Evolutionary conservation across 2,329 filamentous ascomycete genomes (phyloP).

Genomic region (Madurella fahalii): DNA sequence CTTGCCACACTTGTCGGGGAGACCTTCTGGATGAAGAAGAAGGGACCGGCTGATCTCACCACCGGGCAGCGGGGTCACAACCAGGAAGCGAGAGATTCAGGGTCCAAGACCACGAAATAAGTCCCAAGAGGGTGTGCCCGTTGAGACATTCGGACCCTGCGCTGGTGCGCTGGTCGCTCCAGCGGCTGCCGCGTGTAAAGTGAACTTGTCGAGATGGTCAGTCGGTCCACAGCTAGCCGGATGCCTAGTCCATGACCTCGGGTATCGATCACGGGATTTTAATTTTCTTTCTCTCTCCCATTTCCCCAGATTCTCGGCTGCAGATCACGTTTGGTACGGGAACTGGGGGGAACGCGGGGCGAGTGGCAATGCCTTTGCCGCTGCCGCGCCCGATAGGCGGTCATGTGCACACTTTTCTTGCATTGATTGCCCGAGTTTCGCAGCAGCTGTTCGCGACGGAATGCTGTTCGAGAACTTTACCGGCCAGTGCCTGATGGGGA

Average conservation of each 20-base stretch:
- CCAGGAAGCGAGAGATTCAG: slow-evolving; percentile 7
- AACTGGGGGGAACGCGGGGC: neutral
- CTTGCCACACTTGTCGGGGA: neutral
- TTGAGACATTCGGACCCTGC: slow-evolving; percentile 18
- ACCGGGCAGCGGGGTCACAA: neutral
- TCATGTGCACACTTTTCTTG: slow-evolving; percentile 8
- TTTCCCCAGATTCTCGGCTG: slow-evolving; percentile 22
- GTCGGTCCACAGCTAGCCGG: slow-evolving; percentile 8
- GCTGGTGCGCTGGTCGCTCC: slow-evolving; percentile 6
- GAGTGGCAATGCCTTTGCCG: neutral
- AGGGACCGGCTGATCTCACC: slow-evolving; percentile 3
- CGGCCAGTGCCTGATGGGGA: slow-evolving; percentile 19
- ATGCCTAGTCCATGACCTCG: slow-evolving; percentile 10
- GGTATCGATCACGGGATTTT: slow-evolving; percentile 10
- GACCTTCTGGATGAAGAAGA: neutral
- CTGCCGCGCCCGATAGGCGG: neutral
- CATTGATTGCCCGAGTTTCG: neutral
- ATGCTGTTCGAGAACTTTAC: neutral
- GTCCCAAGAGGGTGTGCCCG: slow-evolving; percentile 13
- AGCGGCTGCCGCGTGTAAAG: slow-evolving; percentile 21
- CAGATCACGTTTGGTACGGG: slow-evolving; percentile 10
- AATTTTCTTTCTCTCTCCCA: neutral
- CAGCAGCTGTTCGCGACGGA: neutral
- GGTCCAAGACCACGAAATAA: slow-evolving; percentile 1
- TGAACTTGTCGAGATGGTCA: slow-evolving; percentile 8